A percentile compares a stretch with the other conserved stretches of the same genome.
These are phyloP conservation scores for Hygrophoropsis aurantiaca DNA, from an alignment of 768 basidiomycete genomes.

Conservation along the genomic window DNA sequence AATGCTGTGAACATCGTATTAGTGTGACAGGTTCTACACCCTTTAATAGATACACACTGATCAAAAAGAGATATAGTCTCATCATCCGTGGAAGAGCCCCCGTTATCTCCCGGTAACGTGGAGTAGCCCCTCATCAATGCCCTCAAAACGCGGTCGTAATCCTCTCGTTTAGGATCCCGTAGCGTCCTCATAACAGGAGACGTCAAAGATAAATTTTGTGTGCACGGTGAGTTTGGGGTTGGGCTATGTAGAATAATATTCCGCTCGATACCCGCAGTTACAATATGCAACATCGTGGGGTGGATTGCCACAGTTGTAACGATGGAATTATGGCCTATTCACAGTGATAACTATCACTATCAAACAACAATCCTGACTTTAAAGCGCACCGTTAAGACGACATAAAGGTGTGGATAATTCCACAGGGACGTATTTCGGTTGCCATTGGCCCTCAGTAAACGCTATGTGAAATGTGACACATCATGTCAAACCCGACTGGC, in stretches of 20 bases:
- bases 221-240: constrained; percentile 53
- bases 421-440: constrained; percentile 54
- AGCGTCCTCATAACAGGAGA: constrained; percentile 48
- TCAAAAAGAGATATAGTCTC: constrained; percentile 69
- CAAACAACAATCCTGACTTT: background rate
- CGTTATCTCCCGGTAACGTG: constrained; percentile 25
- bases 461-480: constrained; percentile 30
- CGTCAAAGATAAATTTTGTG: constrained; percentile 44
- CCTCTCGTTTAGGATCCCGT: constrained; percentile 31
- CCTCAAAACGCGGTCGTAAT: constrained; percentile 37
- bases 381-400: constrained; percentile 52
- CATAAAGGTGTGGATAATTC: constrained; percentile 64
- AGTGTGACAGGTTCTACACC: constrained; percentile 2
- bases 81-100: constrained; percentile 40
- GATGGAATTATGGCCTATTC: constrained; percentile 69
- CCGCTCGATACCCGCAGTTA: constrained; percentile 74
- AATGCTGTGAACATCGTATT: constrained; percentile 41
- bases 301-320: constrained; percentile 76
- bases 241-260: constrained; percentile 70
- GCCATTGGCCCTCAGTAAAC: constrained; percentile 41
- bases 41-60: constrained; percentile 47
- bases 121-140: constrained; percentile 30
- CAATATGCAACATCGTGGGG: constrained; percentile 63
- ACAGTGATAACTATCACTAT: no score
- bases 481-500: background rate